Conservation (phyloP, 768 basidiomycete genomes). For the Tylopilus sp. region DNA sequence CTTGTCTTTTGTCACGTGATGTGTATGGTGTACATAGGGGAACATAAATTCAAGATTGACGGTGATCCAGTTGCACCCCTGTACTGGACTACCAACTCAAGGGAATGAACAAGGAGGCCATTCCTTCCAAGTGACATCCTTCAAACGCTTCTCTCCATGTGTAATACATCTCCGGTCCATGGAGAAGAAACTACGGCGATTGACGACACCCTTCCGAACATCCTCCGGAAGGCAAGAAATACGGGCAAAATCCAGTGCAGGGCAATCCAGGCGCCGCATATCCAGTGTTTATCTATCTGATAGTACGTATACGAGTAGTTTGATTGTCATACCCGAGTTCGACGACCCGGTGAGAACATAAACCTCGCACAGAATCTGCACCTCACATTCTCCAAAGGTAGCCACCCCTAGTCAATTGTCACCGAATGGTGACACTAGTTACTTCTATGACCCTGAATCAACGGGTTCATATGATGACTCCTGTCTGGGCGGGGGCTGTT, state of each 20-base stretch:
- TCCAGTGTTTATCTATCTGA: conserved; percentile 24
- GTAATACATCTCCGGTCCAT: conserved; percentile 1
- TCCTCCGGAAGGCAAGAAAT: conserved; percentile 7
- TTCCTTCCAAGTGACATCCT: neutral
- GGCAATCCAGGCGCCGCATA: conserved; percentile 10
- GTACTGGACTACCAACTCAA: neutral
- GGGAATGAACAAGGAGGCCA: neutral
- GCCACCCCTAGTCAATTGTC: neutral
- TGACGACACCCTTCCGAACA: conserved; percentile 22
- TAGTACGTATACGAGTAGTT: conserved; percentile 10
- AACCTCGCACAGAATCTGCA: conserved; percentile 1
- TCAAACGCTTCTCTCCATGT: conserved; percentile 7
- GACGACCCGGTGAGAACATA: conserved; percentile 9
- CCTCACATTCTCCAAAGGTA: neutral
- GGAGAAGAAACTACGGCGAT: conserved; percentile 27
- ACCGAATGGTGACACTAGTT: neutral
- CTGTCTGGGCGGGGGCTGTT: neutral
- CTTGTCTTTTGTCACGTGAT: conserved; percentile 10
- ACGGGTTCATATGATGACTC: neutral
- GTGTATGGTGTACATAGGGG: conserved; percentile 9
- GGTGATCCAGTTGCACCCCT: no score
- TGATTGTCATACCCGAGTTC: conserved; percentile 26
- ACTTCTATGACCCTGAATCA: neutral
- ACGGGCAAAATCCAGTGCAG: neutral
- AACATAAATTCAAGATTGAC: neutral